These are phyloP conservation scores for Umbelopsis isabellina DNA, from an alignment of 192 early-diverging fungal genomes.

Conservation along the genomic window DNA sequence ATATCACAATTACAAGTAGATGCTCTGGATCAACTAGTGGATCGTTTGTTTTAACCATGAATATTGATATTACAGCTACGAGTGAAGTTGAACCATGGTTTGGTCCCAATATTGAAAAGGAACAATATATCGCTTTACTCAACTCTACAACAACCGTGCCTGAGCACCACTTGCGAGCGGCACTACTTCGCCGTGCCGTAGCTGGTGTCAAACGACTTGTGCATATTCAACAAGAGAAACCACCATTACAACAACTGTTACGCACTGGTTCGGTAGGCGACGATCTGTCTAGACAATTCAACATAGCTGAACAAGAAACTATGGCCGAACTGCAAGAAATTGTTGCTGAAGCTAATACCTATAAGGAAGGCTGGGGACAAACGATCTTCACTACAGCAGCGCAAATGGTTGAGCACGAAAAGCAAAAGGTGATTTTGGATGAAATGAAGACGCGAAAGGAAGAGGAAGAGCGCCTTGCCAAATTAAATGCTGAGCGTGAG, in stretches of 20 bases:
- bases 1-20: no score
- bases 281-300: constrained; percentile 77
- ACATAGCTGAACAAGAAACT: constrained; percentile 76
- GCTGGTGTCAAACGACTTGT: constrained; percentile 73
- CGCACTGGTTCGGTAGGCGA: constrained; percentile 83
- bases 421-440: constrained; percentile 48
- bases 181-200: constrained; percentile 82
- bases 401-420: constrained; percentile 73
- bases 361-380: constrained; percentile 79
- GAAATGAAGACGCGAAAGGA: constrained; percentile 54
- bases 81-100: constrained; percentile 72
- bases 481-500: constrained; percentile 47
- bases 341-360: constrained; percentile 80
- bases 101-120: constrained; percentile 58
- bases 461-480: constrained; percentile 52
- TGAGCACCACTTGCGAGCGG: constrained; percentile 66
- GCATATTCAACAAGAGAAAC: constrained; percentile 82
- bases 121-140: constrained; percentile 67
- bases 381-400: constrained; percentile 83
- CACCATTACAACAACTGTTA: constrained; percentile 71
- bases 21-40: no score
- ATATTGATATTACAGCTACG: constrained; percentile 17
- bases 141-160: constrained; percentile 59
- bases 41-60: no score
- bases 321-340: constrained; percentile 80